Evolutionary conservation across 371 early-diverging fungal species (phyloP), one percentile per base, ranked within the genome.

Genomic region (Zopfochytrium polystomum): DNA sequence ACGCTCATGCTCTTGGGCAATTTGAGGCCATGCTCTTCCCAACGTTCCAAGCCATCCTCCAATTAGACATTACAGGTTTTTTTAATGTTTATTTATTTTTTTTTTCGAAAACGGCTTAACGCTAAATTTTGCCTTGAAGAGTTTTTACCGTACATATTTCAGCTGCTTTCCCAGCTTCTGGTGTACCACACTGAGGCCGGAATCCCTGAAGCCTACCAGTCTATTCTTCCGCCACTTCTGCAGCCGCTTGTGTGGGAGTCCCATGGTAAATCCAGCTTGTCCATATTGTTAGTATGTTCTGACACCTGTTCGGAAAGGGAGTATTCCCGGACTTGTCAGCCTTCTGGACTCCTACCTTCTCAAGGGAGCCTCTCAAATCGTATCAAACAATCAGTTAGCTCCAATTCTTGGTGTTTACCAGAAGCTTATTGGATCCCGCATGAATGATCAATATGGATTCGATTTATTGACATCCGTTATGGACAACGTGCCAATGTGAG

Each of bases 101-200:
- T n/a, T n/a, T n/a, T n/a, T n/a, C n/a, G n/a, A n/a, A n/a, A n/a
- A n/a, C n/a, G n/a, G n/a, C n/a, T n/a, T n/a, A n/a, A n/a, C n/a
- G n/a, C n/a, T n/a, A n/a, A n/a, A n/a, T n/a, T n/a, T n/a, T n/a
- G n/a, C n/a, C n/a, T n/a, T n/a, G 48, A 60, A 72, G 99, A 98
- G 73, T 96, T 94, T 51, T 87, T 85, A 63, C 96, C 96, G 6
- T 98, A 98, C 69, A 91, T 91, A 4, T 93, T 97, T 82, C 99
- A 98, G 76, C 74, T 98, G 53, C 68, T 96, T 62, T 84, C 94
- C 2, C 92, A 90, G 63, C 74, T 96, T 43, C 72, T 96, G 33
- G 83, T 84, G 3, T 82, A 85, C 59, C 92, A 95, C 67, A 65
- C 76, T n/a, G 70, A 73, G 2, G 84, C 77, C 1, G 76, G 75